Base-by-base conservation (phyloP, 2,329 filamentous ascomycete species). In the Fusarium multiceps region DNA sequence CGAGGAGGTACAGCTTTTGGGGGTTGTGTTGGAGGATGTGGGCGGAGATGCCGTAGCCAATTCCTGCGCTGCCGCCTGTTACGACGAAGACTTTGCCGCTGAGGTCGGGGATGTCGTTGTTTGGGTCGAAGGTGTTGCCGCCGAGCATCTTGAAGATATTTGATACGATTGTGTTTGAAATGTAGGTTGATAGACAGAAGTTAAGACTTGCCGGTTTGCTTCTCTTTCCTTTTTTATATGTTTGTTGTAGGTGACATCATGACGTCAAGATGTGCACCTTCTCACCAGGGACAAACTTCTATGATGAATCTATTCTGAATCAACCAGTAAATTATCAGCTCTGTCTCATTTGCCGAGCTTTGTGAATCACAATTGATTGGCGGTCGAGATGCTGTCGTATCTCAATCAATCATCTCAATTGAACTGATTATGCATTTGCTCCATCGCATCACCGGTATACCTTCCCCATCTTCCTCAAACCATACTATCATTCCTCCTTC, bases 21-120 rank as follows among this genome's bases (percentile, higher is more conserved):
- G 30, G 37, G 10, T 62, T 59, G 40, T 62, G 59, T 13, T 62
- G 59, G 13, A 62, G 59, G 18, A 62, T 59, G 8, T 62, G 59
- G 0, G 54, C 59, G n/a, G 59, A 59, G 7, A 62, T 62, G 27
- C 59, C 59, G 11, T 41, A 62, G 7, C 59, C 59, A 2, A 62
- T 62, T 20, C 59, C 59, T 18, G 59, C 59, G 18, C 59, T 62
- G 20, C 54, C 59, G 4, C 59, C 59, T 2, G 59, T 62, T 2
- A 62, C 59, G 1, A 62, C 46, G n/a, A 47, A 62, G 25, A 62
- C 59, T 1, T 59, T 62, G 4, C 59, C 59, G 7, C 30, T 41
- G 7, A 62, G 20, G 18, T 62, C 59, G 25, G 54, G 54, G 7
- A 62, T 62, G 45, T 62, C 59, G 5, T 46, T 51, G 40, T 46